These are phyloP conservation scores for Trametes villosa DNA, from an alignment of 768 basidiomycete species.

Conservation along the genomic window DNA sequence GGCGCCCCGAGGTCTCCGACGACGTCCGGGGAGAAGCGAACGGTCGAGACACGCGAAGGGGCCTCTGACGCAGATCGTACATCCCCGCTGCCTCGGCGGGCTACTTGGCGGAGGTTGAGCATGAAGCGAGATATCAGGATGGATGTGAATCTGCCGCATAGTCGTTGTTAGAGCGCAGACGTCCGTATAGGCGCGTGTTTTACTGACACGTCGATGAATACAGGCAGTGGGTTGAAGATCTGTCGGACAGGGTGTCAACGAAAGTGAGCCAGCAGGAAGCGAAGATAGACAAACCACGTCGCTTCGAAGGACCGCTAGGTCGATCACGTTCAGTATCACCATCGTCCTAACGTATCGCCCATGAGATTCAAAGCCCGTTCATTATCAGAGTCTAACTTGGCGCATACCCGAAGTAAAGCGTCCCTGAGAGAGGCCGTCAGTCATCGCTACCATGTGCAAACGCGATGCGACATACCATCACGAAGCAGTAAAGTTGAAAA, in stretches of 20 bases:
- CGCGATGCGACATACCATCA: constrained; percentile 4
- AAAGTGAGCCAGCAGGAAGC: neutral
- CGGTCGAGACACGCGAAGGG: constrained; percentile 1
- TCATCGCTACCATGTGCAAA: neutral
- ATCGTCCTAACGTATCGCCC: neutral
- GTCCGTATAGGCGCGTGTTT: too few relatives aligned
- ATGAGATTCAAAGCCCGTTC: neutral
- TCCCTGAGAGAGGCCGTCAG: neutral
- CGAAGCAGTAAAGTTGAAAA: constrained; percentile 13
- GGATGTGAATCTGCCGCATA: constrained; percentile 8
- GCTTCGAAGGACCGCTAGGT: constrained; percentile 4
- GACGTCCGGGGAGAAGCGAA: constrained; percentile 5
- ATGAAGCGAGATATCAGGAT: constrained; percentile 23
- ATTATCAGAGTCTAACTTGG: neutral
- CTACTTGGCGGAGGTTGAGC: constrained; percentile 18
- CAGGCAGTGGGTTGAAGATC: constrained; percentile 11
- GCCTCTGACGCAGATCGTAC: neutral
- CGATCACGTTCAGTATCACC: constrained; percentile 8
- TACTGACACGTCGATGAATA: constrained; percentile 19
- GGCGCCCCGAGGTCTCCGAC: constrained; percentile 12
- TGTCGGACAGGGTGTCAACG: neutral
- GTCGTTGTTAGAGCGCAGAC: neutral
- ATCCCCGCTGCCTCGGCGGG: neutral
- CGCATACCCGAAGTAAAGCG: constrained; percentile 8
- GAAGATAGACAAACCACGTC: neutral